Base-by-base conservation (phyloP, 345 rosid genomes). In the Moricandia arvensis region DNA sequence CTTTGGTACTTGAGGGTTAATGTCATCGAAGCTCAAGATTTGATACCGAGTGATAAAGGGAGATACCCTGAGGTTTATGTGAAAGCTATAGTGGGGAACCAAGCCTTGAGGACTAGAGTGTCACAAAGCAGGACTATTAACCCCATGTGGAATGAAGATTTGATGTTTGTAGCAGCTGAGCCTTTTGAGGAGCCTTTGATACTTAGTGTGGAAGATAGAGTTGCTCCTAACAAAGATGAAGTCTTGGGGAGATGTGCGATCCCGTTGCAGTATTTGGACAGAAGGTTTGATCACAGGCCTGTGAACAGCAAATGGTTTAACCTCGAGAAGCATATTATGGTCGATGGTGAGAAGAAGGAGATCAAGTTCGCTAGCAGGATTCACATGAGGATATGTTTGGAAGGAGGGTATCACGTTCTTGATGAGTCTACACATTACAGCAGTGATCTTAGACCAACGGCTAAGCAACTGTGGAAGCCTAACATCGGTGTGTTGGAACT, bases 121-220 rank as follows among this genome's bases (percentile, higher is more conserved):
- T 89, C 92, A 27, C 85, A 68, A 4, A 85, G 80, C 81, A 87
- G 89, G 85, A 83, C 83, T 58, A 75, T 88, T 55, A 88, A 91
- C 72, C 96, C 98, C 0, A 67, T 91, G 96, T 93, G 98, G 98
- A 91, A 93, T 33, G 98, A 93, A 76, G 97, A 93, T 84, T 82
- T 93, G 79, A 91, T 93, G 96, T 93, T 93, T 80, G 98, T 93
- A 5, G 98, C 90, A 2, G 88, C 98, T 0, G 98, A 93, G 77
- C 93, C 97, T 1, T 89, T 93, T 59, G 97, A 93, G 82, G 98
- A 93, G 75, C 87, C 72, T 33, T 79, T 93, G 83, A 82, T 89
- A 21, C 80, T 93, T 61, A 88, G 72, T 1, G 97, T 93, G 54
- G 98, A 89, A 83, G 97, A 93, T 49, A 84, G 93, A 71, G 88